Evolutionary conservation across 2,329 filamentous ascomycete species (phyloP).

Genomic region (Kalaharituber pfeilii): DNA sequence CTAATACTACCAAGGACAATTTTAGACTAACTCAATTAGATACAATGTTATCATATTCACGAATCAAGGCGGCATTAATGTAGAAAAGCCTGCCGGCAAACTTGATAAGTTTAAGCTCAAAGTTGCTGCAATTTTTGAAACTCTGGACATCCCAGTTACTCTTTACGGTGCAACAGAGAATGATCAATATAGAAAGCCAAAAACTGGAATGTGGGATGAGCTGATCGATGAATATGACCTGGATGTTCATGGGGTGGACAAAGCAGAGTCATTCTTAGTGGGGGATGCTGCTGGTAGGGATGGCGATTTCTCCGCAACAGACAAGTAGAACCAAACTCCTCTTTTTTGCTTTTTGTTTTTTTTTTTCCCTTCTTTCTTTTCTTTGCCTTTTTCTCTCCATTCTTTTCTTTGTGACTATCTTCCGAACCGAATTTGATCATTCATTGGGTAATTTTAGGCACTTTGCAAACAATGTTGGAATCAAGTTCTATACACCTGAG

Average conservation of each 20-base stretch:
- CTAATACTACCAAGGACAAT: constrained; percentile 1
- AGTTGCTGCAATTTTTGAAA: constrained; percentile 47
- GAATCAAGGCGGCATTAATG: constrained; percentile 69
- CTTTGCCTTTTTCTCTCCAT: neutral
- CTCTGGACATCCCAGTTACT: constrained; percentile 57
- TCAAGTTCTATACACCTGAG: constrained; percentile 71
- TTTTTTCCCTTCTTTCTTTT: too few species aligned
- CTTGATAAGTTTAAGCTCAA: constrained; percentile 71
- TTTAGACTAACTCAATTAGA: constrained; percentile 28
- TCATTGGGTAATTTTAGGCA: constrained; percentile 34
- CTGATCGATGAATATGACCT: constrained; percentile 42
- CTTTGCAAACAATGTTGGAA: constrained; percentile 67
- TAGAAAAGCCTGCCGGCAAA: constrained; percentile 48
- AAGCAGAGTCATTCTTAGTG: constrained; percentile 60
- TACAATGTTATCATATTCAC: constrained; percentile 66
- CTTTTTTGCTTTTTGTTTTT: neutral
- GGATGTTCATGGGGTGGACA: constrained; percentile 43
- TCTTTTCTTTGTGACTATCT: constrained; percentile 1
- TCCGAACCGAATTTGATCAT: constrained; percentile 1
- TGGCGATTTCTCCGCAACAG: constrained; percentile 19
- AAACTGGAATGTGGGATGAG: constrained; percentile 72
- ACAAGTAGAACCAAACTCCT: constrained; percentile 12
- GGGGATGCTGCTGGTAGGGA: constrained; percentile 60
- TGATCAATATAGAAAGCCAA: constrained; percentile 72
- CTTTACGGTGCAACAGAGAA: constrained; percentile 74